These are phyloP conservation scores for Volutella citrinella DNA, from an alignment of 2,329 filamentous ascomycete genomes.

Conservation along the genomic window DNA sequence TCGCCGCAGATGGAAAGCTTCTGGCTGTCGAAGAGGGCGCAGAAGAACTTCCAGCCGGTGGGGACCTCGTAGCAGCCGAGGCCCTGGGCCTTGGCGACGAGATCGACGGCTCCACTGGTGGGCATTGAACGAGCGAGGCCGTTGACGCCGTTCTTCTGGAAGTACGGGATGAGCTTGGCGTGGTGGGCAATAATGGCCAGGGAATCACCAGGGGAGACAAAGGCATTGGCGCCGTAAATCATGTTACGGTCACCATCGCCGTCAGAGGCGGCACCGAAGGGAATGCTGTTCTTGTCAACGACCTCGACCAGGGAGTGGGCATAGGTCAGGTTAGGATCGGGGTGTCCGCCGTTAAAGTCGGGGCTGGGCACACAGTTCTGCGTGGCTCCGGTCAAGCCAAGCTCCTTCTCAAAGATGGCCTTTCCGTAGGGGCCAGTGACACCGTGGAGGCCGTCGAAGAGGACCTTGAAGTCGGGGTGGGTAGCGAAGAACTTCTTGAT, in stretches of 20 bases:
- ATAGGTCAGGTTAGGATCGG: constrained; percentile 96
- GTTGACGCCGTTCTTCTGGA: constrained; percentile 95
- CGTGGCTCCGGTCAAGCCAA: constrained; percentile 73
- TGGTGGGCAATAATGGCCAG: constrained; percentile 98
- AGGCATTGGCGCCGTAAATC: constrained; percentile 97
- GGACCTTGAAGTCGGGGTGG: constrained; percentile 90
- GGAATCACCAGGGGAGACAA: constrained; percentile 96
- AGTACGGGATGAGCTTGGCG: constrained; percentile 94
- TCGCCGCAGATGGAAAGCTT: constrained; percentile 98
- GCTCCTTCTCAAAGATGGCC: constrained; percentile 91
- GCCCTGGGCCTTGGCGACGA: constrained; percentile 92
- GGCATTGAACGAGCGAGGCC: constrained; percentile 97
- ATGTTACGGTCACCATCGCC: constrained; percentile 99
- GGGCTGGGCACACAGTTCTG: constrained; percentile 92
- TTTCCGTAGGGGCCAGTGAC: constrained; percentile 94
- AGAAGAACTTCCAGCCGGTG: constrained; percentile 99
- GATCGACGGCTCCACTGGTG: constrained; percentile 90
- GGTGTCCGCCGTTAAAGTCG: constrained; percentile 96
- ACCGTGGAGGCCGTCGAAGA: constrained; percentile 92
- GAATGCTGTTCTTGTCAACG: constrained; percentile 86
- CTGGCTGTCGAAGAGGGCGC: constrained; percentile 87
- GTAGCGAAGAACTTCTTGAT: constrained; percentile 90
- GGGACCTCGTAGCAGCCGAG: constrained; percentile 94
- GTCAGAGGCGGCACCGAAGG: constrained; percentile 94
- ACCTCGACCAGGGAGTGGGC: constrained; percentile 91